Conservation (phyloP, 768 basidiomycete species). For the Lepiota brunneoincarnata region DNA sequence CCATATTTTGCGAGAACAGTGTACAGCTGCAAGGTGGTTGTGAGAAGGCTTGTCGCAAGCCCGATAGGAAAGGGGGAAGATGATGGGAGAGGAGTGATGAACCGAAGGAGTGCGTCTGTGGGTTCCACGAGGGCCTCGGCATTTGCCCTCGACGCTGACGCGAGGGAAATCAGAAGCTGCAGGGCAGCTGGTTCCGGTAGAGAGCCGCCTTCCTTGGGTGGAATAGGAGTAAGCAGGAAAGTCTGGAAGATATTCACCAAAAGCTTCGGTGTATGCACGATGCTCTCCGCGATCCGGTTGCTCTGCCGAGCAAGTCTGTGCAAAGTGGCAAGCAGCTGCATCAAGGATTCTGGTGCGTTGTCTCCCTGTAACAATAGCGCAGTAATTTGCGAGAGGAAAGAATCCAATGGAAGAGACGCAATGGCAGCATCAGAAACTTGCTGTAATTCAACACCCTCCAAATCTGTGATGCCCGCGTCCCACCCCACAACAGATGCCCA, state of each 20-base stretch:
- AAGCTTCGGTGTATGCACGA: conserved; percentile 51
- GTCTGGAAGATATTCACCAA: conserved; percentile 47
- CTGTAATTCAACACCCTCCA: conserved; percentile 50
- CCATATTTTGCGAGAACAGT: conserved; percentile 72
- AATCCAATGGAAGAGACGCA: conserved; percentile 32
- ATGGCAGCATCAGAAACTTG: conserved; percentile 25
- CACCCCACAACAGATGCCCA: conserved; percentile 77
- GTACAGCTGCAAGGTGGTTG: conserved; percentile 62
- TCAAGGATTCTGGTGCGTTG: conserved; percentile 45
- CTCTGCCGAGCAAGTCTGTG: conserved; percentile 61
- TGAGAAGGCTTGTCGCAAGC: conserved; percentile 48
- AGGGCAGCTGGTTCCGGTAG: conserved; percentile 52
- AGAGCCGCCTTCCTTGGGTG: conserved; percentile 30
- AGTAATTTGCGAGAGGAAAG: conserved; percentile 49
- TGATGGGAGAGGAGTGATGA: conserved; percentile 55
- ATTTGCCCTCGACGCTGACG: conserved; percentile 63
- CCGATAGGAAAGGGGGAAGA: conserved; percentile 37
- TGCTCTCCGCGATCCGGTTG: conserved; percentile 46
- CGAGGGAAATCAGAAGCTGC: conserved; percentile 53
- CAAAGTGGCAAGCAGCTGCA: conserved; percentile 57
- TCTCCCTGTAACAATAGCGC: conserved; percentile 36
- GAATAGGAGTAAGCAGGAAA: conserved; percentile 57
- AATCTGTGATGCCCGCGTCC: conserved; percentile 36
- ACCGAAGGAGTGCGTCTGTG: conserved; percentile 70
- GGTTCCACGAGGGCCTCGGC: conserved; percentile 55